Evolutionary conservation across 2,329 filamentous ascomycete species (phyloP), one percentile per base, ranked within the genome.

Genomic region (Apiospora sp.): DNA sequence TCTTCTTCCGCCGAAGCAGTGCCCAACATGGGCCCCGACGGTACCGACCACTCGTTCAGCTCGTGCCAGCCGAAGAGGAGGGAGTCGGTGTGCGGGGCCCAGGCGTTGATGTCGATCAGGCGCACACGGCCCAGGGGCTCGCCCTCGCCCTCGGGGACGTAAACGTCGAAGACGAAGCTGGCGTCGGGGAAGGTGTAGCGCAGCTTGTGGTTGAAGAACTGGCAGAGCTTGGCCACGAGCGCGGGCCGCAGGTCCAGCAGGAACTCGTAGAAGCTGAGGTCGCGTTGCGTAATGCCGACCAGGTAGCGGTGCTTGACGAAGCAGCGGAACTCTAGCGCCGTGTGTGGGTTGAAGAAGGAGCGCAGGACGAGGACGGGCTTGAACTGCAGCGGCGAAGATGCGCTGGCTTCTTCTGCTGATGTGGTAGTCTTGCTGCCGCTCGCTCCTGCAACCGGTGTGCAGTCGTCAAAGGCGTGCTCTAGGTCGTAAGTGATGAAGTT

Each of bases 401-500:
- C 74, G 64, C 86, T 80, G 14, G 81, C 81, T 41, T 37, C 58
- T n/a, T 70, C 72, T 73, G 71, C 75, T 61, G 24, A 84, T 81
- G 71, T 88, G 91, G 74, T 89, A 91, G 61, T 93, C 89, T 76
- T 86, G 70, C 79, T 80, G 43, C 76, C 72, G 43, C 79, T 78
- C 67, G 80, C 72, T 71, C 85, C 82, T n/a, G 77, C 71, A 30
- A 75, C 77, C 2, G 80, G 74, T 0, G 86, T 85, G 71, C 91
- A 93, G 76, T 92, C 95, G 75, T 97, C 94, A 76, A 98, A 98
- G 1, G 95, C 94, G 80, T 98, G 94, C 79, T 97, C 93, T 8
- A 99, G 87, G 80, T 99, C 96, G 82, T 98, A 95, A 4, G 94
- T 97, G 73, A 98, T 88, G 79, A 99, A 98, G 78, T 95, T 95